Percentiles rank a stretch among this genome's conserved stretches.
phyloP scores from a whole-genome alignment of 2,329 filamentous ascomycete species.

The Aspergillus intermedius region DNA sequence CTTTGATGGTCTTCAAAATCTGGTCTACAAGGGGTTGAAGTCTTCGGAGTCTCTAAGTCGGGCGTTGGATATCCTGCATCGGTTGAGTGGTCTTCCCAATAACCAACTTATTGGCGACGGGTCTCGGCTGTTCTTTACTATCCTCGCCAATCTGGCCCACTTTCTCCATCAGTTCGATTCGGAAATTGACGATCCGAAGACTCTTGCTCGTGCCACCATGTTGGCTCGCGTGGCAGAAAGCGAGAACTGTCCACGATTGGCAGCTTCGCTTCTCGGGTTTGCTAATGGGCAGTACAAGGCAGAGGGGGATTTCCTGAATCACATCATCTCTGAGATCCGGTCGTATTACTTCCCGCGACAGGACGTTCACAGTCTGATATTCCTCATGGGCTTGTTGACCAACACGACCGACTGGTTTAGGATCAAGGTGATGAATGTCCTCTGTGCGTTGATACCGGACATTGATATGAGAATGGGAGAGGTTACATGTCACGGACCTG shows the following conservation, averaged over 20 bases:
- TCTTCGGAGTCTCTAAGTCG: conserved; percentile 76
- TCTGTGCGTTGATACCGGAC: conserved; percentile 76
- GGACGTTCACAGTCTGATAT: conserved; percentile 80
- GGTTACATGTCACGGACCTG: conserved; percentile 83
- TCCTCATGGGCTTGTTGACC: conserved; percentile 83
- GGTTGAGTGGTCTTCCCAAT: conserved; percentile 69
- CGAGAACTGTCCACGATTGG: conserved; percentile 62
- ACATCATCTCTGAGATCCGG: conserved; percentile 67
- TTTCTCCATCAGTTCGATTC: conserved; percentile 76
- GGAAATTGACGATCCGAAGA: conserved; percentile 48
- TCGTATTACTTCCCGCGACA: conserved; percentile 73
- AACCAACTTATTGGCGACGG: conserved; percentile 77
- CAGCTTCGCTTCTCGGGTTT: conserved; percentile 63
- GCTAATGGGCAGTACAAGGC: conserved; percentile 59
- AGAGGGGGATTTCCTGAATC: conserved; percentile 67
- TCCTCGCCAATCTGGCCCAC: conserved; percentile 86
- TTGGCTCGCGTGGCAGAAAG: conserved; percentile 67
- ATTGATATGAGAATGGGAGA: conserved; percentile 91
- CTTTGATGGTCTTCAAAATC: conserved; percentile 77
- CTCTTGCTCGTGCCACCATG: conserved; percentile 59
- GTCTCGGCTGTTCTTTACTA: conserved; percentile 71
- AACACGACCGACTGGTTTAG: conserved; percentile 88
- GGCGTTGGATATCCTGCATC: conserved; percentile 70
- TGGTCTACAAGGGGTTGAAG: conserved; percentile 86
- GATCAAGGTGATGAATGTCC: conserved; percentile 82